Base-by-base conservation (phyloP, 345 rosid genomes). In the Raphanus sativus region DNA sequence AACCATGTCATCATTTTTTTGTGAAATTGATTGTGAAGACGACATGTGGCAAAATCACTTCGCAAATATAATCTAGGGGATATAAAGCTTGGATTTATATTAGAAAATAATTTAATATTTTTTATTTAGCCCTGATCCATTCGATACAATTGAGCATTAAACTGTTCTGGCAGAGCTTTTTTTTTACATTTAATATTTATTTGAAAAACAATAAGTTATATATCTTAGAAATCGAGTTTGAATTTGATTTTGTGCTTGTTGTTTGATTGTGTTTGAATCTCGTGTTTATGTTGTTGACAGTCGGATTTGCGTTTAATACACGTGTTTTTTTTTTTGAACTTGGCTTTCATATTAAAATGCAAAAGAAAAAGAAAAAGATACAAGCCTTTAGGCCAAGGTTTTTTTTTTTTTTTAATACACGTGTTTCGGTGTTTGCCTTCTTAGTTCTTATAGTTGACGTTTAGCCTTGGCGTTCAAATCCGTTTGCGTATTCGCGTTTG, bases 261-360 rank as follows among this genome's bases (percentile, higher is more conserved):
- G 2, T 52, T 52, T 52, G 59, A 45, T 52, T 52, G 25, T 6
- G 25, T 52, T 16, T 52, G 59, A 50, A 15, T 52, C 10, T 52
- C 58, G 59, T 61, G 16, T 30, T 61, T n/a, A 3, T 62, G 17
- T 60, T 12, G 42, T 33, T 63, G 8, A 63, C 67, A 63, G 8
- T 62, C 40, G 65, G 40, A 62, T 62, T 33, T 63, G 67, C 26
- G 67, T 63, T 32, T 32, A 32, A 62, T 32, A 30, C 8, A n/a
- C n/a, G n/a, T n/a, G n/a, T n/a, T n/a, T n/a, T n/a, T n/a, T n/a
- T n/a, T n/a, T n/a, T n/a, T n/a, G n/a, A n/a, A n/a, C n/a, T n/a
- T n/a, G n/a, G n/a, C n/a, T n/a, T n/a, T n/a, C n/a, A n/a, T n/a
- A n/a, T n/a, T n/a, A n/a, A n/a, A n/a, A n/a, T n/a, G n/a, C n/a